Evolutionary conservation across 495 filamentous ascomycete species (phyloP).

Genomic region (Annulohypoxylon moriforme): DNA sequence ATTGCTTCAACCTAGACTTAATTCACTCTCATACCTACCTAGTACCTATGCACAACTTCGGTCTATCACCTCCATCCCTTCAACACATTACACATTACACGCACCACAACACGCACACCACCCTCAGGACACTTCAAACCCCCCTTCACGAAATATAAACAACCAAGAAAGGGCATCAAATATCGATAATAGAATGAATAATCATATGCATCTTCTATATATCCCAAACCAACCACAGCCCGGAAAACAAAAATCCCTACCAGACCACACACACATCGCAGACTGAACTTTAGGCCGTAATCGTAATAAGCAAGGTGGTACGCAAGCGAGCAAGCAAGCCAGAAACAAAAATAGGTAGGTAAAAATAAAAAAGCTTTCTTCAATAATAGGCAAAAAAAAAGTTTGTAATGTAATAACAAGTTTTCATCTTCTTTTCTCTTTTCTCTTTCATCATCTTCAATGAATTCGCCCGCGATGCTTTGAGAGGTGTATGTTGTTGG

Average conservation of each 20-base stretch:
- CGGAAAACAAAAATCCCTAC: not conserved
- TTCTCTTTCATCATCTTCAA: not conserved
- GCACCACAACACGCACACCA: not conserved
- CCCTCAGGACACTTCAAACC: not conserved
- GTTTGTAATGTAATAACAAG: not conserved
- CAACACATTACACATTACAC: not conserved
- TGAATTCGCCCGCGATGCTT: not conserved
- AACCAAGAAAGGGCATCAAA: not conserved
- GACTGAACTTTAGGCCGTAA: conserved; percentile 1
- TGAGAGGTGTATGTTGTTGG: not conserved
- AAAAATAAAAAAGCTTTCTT: not conserved
- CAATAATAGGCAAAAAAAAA: not conserved
- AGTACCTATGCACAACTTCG: not conserved
- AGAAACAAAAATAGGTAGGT: not conserved
- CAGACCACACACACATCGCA: not conserved
- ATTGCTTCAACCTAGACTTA: not conserved
- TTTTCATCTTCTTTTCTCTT: not conserved
- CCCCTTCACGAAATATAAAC: not conserved
- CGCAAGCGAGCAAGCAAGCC: too few relatives aligned
- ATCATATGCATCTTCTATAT: not conserved
- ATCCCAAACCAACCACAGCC: not conserved
- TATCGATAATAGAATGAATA: not conserved
- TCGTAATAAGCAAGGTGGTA: too few relatives aligned
- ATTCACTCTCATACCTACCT: not conserved
- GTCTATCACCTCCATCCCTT: not conserved